A percentile compares a stretch with the other conserved stretches of the same genome.
phyloP scores from a whole-genome alignment of 2,329 filamentous ascomycete genomes.

The Beauveria bassiana region DNA sequence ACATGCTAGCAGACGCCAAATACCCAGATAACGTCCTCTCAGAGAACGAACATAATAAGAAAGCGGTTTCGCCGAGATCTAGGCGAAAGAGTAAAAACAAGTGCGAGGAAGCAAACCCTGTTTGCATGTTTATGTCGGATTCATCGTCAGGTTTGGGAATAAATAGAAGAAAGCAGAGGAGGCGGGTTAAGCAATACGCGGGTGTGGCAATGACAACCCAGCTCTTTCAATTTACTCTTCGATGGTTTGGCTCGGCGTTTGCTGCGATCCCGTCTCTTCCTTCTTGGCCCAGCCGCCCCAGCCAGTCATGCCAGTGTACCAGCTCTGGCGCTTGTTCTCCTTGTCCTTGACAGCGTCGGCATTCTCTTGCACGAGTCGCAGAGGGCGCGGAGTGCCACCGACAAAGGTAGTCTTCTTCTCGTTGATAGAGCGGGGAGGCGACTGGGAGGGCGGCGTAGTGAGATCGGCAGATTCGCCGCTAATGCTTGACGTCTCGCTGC shows the following conservation, averaged over 20 bases:
- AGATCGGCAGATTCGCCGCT: conserved; percentile 57
- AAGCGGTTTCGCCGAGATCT: background rate
- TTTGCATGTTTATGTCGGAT: background rate
- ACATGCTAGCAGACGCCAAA: conserved; percentile 6
- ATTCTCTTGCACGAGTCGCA: conserved; percentile 81
- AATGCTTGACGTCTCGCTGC: conserved; percentile 55
- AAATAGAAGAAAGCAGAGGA: conserved; percentile 6
- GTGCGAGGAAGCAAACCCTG: conserved; percentile 4
- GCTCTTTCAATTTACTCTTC: conserved; percentile 23
- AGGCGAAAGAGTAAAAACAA: background rate
- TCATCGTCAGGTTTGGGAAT: conserved; percentile 1
- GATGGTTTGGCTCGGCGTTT: conserved; percentile 21
- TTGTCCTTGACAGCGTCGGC: conserved; percentile 40
- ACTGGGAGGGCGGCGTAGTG: conserved; percentile 41
- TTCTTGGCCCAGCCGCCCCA: conserved; percentile 48
- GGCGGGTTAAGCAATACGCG: conserved; percentile 5
- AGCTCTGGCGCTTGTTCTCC: conserved; percentile 54
- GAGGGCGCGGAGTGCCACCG: conserved; percentile 69
- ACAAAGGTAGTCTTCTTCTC: conserved; percentile 53
- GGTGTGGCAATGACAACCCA: background rate
- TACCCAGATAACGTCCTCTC: background rate
- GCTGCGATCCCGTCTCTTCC: conserved; percentile 30
- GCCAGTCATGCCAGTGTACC: conserved; percentile 35
- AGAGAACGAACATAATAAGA: background rate
- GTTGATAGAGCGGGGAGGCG: conserved; percentile 42